Base-by-base conservation (phyloP, 2,329 filamentous ascomycete species). In the Aspergillus sp. region DNA sequence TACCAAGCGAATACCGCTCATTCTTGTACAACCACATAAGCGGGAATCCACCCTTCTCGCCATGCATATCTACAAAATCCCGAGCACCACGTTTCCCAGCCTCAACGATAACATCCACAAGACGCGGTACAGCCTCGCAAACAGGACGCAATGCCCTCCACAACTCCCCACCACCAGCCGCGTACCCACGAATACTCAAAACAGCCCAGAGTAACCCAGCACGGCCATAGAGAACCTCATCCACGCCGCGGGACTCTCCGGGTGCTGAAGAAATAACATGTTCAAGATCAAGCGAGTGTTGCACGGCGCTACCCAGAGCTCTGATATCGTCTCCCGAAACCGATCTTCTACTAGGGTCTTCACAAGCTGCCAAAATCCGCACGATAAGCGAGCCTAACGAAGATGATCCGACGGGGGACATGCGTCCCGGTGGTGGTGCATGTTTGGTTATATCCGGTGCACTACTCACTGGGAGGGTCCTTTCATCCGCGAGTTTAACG, bases 21-120 rank as follows among this genome's bases (percentile, higher is more conserved):
- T 66, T 61, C 55, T 58, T 58, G 61, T 65, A 71, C 9, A 56
- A 50, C 60, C 68, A 71, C 67, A 71, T 71, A 43, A 71, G 49
- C 5, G 66, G 65, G 43, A 70, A 53, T 4, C 62, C 58, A 32
- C 59, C 52, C 35, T 59, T 41, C 2, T 57, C 48, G 33, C 63
- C 64, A 47, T 68, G 44, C 10, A 56, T 53, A n/a, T 61, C 47
- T 3, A 53, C 47, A 41, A 61, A 69, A 19, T 60, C 52, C 12
- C 50, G 51, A 1, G 59, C 51, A 1, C 66, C 65, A 29, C 63
- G 51, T 33, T 51, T 58, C 5, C 68, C 68, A 3, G 62, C 56
- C 6, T 59, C 53, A n/a, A 71, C 46, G 3, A 71, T 66, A 1
- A 50, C 51, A 36, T 61, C 51, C 28, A 69, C 47, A n/a, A 70